phyloP scores from a whole-genome alignment of 2,329 filamentous ascomycete species.

The Uncinocarpus reesii region DNA sequence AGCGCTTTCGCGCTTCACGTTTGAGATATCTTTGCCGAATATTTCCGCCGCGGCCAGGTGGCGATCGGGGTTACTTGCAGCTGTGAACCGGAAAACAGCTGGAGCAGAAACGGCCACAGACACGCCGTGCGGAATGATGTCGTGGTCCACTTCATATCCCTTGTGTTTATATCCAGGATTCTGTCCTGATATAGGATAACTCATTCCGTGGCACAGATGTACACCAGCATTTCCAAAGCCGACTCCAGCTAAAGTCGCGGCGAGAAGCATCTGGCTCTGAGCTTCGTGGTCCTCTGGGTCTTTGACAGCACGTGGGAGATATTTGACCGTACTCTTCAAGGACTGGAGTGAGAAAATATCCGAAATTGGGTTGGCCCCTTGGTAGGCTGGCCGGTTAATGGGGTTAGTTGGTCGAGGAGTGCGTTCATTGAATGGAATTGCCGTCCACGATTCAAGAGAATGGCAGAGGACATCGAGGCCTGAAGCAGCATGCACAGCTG shows the following conservation, averaged over 20 bases:
- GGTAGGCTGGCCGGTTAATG: constrained; percentile 83
- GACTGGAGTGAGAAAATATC: constrained; percentile 93
- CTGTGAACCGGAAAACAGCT: constrained; percentile 89
- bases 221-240: constrained; percentile 97
- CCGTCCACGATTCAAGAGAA: constrained; percentile 91
- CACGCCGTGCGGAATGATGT: constrained; percentile 92
- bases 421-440: constrained; percentile 85
- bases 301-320: constrained; percentile 74
- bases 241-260: constrained; percentile 85
- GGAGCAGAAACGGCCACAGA: constrained; percentile 89
- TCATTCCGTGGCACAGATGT: constrained; percentile 85
- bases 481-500: constrained; percentile 81
- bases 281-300: constrained; percentile 89
- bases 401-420: constrained; percentile 77
- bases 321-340: constrained; percentile 74
- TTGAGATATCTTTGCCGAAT: constrained; percentile 80
- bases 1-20: constrained; percentile 79
- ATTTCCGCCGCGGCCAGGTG: constrained; percentile 81
- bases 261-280: constrained; percentile 89
- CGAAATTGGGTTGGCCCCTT: constrained; percentile 93
- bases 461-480: constrained; percentile 94
- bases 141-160: constrained; percentile 66
- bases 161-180: constrained; percentile 82
- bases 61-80: constrained; percentile 78
- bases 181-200: constrained; percentile 90